Base-by-base conservation (phyloP, 2,329 filamentous ascomycete genomes). In the Epichloe typhina region DNA sequence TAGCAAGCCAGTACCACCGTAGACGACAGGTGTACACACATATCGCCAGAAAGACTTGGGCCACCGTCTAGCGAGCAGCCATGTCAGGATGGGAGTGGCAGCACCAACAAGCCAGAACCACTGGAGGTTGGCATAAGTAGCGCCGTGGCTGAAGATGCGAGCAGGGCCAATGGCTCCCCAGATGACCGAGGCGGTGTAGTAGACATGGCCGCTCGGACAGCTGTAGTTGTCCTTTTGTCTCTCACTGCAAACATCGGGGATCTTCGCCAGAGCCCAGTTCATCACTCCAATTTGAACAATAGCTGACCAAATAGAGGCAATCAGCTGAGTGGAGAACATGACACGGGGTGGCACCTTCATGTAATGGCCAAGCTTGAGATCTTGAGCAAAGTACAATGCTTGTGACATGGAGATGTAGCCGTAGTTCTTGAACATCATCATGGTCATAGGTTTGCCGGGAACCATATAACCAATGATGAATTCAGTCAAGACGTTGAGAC, bases 361-460 rank as follows among this genome's bases (percentile, higher is more conserved):
- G 67, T 86, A 86, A 62, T 85, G 82, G 19, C 77, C 82, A 2
- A 83, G 72, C 62, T 84, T 84, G 58, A 84, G 71, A 57, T 84
- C 82, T 61, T 82, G 77, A 5, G 73, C 70, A 62, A 84, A 84
- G 62, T 77, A 80, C 47, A 84, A 69, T 0, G 78, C 82, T 62
- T 84, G 79, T 15, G 72, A 72, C 79, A 84, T 83, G 66, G 73
- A 79, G 51, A 85, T 77, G 61, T 84, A 85, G 47, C 82, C 80
- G 58, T 83, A 87, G 54, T 82, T 84, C 66, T 86, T 86, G 70
- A 87, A 87, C 68, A 87, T 75, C 83, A 88, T 88, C 75, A 86
- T 82, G 46, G 82, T 82, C 53, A 87, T 71, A 2, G 84, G 83
- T 3, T 75, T 74, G 26, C 84, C 84, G 0, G 83, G 83, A 47